Evolutionary conservation across 495 filamentous ascomycete species (phyloP).

Genomic region (Cercophora newfieldiana): DNA sequence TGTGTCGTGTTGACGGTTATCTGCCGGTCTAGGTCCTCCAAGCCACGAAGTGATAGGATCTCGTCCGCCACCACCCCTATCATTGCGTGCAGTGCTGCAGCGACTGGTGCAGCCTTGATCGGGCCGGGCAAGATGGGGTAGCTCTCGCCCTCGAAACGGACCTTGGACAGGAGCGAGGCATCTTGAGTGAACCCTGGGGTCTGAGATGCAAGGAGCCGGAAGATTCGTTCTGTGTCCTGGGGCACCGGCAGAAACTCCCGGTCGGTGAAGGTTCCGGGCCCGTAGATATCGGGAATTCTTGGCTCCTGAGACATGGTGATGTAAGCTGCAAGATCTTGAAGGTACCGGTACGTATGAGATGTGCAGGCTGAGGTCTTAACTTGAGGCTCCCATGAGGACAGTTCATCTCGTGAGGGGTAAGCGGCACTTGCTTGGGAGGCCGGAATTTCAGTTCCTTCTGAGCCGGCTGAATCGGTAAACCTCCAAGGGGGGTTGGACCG

Average conservation of each 20-base stretch:
- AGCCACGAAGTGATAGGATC: conserved; percentile 27
- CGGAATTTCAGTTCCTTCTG: background rate
- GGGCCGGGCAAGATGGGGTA: conserved; percentile 32
- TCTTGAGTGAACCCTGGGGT: conserved; percentile 30
- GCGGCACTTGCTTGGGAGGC: background rate
- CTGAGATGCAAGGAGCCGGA: conserved; percentile 24
- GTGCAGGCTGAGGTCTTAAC: background rate
- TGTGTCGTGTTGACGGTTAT: conserved; percentile 32
- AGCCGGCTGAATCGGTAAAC: background rate
- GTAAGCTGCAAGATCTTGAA: background rate
- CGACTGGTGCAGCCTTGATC: conserved; percentile 31
- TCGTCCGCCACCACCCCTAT: conserved; percentile 31
- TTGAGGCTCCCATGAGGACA: background rate
- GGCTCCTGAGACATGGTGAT: background rate
- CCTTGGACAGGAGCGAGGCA: conserved; percentile 22
- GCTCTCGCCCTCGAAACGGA: conserved; percentile 27
- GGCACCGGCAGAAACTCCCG: conserved; percentile 21
- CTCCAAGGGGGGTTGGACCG: background rate
- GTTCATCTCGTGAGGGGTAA: background rate
- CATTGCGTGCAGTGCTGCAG: conserved; percentile 33
- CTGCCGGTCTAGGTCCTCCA: background rate
- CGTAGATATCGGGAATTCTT: conserved; percentile 25
- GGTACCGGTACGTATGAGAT: background rate
- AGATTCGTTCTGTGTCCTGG: conserved; percentile 25
- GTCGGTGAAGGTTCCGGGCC: conserved; percentile 30